phyloP scores from a whole-genome alignment of 73 alveolate species.

The Symbiodinium natans region DNA sequence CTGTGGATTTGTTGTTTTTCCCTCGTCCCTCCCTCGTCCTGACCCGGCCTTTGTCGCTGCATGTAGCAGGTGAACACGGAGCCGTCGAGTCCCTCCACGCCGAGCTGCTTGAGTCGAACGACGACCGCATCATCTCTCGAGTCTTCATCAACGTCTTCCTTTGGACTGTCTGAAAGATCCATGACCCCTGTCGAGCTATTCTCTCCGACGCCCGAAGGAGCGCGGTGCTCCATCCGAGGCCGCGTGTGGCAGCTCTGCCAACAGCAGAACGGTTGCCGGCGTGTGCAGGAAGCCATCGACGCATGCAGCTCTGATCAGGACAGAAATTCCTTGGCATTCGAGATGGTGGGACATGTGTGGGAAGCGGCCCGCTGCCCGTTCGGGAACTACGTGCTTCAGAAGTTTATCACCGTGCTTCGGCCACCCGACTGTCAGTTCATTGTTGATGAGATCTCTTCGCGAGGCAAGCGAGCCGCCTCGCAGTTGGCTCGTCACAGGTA shows the following conservation, averaged over 20 bases:
- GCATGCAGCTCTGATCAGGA: conserved; percentile 8
- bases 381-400: conserved; percentile 80
- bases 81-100: neutral
- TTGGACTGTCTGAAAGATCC: neutral
- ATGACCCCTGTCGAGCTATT: neutral
- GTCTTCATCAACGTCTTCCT: neutral
- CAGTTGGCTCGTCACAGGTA: conserved; percentile 1
- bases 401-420: conserved; percentile 26
- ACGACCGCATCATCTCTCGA: neutral
- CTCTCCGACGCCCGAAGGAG: neutral
- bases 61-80: neutral
- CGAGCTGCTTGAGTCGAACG: neutral
- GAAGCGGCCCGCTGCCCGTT: conserved; percentile 71
- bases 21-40: too few species aligned
- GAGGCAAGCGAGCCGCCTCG: neutral
- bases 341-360: conserved; percentile 65
- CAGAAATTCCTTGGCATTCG: neutral
- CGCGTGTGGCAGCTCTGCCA: neutral
- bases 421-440: neutral
- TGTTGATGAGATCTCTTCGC: neutral
- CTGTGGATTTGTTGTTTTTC: neutral
- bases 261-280: neutral
- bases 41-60: too few species aligned
- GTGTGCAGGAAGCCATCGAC: conserved; percentile 15
- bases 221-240: neutral